phyloP scores from a whole-genome alignment of 2,329 filamentous ascomycete genomes.

The Tolypocladium capitatum region DNA sequence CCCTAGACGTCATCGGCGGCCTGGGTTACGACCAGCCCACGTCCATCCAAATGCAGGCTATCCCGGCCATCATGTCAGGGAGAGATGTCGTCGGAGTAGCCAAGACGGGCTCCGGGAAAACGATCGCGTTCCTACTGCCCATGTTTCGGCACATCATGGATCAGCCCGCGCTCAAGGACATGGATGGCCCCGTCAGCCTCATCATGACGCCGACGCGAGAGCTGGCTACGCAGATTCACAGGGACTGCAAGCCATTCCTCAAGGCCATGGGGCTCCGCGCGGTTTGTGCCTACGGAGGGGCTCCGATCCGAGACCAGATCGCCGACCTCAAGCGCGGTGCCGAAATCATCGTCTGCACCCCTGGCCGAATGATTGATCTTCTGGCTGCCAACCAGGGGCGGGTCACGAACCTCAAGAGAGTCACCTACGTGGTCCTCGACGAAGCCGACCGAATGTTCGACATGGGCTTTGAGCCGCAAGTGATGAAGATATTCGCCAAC shows the following conservation, averaged over 20 bases:
- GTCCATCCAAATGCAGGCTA: constrained; percentile 86
- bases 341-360: constrained; percentile 90
- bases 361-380: constrained; percentile 90
- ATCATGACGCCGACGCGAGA: constrained; percentile 94
- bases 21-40: constrained; percentile 82
- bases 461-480: constrained; percentile 97
- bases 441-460: constrained; percentile 99
- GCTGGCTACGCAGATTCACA: constrained; percentile 83
- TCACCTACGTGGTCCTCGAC: constrained; percentile 90
- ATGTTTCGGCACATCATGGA: constrained; percentile 99
- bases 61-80: constrained; percentile 91
- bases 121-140: constrained; percentile 83
- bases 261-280: constrained; percentile 74
- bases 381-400: constrained; percentile 87
- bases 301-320: constrained; percentile 95
- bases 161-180: constrained; percentile 65
- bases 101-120: constrained; percentile 96
- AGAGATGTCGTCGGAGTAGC: constrained; percentile 92
- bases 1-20: constrained; percentile 69
- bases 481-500: constrained; percentile 90
- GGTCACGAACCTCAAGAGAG: constrained; percentile 77
- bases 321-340: constrained; percentile 90
- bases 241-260: constrained; percentile 87
- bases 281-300: constrained; percentile 88
- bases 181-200: constrained; percentile 76